Evolutionary conservation across 2,329 filamentous ascomycete species (phyloP), one percentile per base, ranked within the genome.

Genomic region (Cladosporium sp.): DNA sequence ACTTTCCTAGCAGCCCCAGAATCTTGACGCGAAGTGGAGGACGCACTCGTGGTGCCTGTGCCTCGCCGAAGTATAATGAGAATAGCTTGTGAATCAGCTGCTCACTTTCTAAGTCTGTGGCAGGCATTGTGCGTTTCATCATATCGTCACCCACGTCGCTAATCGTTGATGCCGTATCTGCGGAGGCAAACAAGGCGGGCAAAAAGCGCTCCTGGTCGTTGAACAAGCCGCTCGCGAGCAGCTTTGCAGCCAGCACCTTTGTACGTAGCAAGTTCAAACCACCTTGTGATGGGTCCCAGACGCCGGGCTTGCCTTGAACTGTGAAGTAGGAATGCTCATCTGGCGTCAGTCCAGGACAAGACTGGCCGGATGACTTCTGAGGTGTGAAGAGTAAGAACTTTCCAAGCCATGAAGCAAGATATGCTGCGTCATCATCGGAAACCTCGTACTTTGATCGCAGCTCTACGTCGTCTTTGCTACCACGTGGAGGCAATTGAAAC

Each of bases 121-220:
- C 73, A 8, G 80, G 73, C 22, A 75, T 78, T 25, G 81, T 86
- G 56, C 91, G 78, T 69, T 96, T 98, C 56, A 97, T 69, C 42
- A 94, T 80, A 59, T 95, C 90, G 50, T 96, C 89, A 0, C 88
- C 92, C n/a, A 88, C 73, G n/a, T 86, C 82, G 9, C 87, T 83
- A 32, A 96, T 83, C 7, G 85, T 80, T 30, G 84, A 88, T 57
- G 96, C 93, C 1, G 83, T 73, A 67, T 91, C 91, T 0, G 89
- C 84, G 20, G 89, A 85, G 4, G 91, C 90, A 64, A 87, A 90
- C 1, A 97, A 70, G 0, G 89, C 86, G 0, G 92, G 86, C 11
- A 96, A 67, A 59, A 96, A 89, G 27, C 90, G 83, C 62, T 97
- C 88, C 1, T 82, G 71, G 54, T 96, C 89, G 0, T 74, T 83